Conservation (phyloP, 2,329 filamentous ascomycete species). For the Cladophialophora carrionii region DNA sequence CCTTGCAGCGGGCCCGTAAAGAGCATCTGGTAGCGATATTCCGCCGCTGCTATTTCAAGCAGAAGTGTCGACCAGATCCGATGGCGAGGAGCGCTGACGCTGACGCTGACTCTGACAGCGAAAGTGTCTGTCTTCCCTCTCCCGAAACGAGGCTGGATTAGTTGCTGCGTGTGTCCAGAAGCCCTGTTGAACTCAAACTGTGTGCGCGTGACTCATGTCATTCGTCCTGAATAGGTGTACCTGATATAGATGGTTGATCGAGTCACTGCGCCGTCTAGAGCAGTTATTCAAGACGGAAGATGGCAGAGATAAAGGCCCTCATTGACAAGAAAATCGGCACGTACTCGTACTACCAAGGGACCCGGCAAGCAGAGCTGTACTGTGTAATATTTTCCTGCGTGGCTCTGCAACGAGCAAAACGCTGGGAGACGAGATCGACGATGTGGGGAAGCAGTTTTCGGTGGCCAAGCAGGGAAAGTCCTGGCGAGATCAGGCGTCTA, state of each 20-base stretch:
- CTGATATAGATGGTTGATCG: background rate
- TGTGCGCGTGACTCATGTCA: conserved; percentile 4
- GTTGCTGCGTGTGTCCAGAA: background rate
- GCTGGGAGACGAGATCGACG: background rate
- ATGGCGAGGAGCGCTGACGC: too few species aligned
- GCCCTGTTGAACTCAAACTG: background rate
- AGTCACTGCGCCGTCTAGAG: background rate
- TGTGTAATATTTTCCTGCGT: background rate
- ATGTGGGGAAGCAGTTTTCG: conserved; percentile 2
- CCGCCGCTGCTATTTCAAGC: background rate
- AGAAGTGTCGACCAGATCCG: background rate
- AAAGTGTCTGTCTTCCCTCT: background rate
- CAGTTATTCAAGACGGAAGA: background rate
- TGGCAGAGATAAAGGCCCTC: background rate
- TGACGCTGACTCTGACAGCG: too few species aligned
- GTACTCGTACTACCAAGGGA: background rate
- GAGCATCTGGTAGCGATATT: background rate
- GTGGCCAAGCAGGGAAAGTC: background rate
- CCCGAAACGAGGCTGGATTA: background rate
- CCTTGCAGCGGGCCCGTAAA: background rate
- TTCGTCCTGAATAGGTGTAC: background rate
- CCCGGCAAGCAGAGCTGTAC: background rate
- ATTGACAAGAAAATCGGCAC: background rate
- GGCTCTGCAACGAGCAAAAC: background rate
- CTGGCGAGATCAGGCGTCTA: background rate